phyloP scores from a whole-genome alignment of 1,284 basidiomycete genomes.

The Crucibulum cyathiforme region DNA sequence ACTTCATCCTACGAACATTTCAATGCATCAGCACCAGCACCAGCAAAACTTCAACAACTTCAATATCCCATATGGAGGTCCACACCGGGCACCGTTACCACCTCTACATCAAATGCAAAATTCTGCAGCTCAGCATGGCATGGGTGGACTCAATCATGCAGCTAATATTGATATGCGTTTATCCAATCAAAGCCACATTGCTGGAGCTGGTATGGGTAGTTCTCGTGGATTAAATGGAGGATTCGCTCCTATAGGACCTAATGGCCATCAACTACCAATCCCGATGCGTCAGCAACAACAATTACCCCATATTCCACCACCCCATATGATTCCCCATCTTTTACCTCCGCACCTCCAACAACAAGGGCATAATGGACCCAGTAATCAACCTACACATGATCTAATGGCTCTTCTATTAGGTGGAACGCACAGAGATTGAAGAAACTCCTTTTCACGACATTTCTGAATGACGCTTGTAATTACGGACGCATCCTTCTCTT shows the following conservation, averaged over 20 bases:
- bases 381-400: slow-evolving; percentile 68
- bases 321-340: slow-evolving; percentile 62
- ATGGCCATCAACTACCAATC: slow-evolving; percentile 42
- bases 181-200: slow-evolving; percentile 52
- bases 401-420: slow-evolving; percentile 83
- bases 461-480: slow-evolving; percentile 14
- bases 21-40: slow-evolving; percentile 48
- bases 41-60: slow-evolving; percentile 59
- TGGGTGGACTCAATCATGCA: slow-evolving; percentile 55
- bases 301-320: slow-evolving; percentile 51
- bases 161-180: slow-evolving; percentile 60
- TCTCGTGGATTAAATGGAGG: slow-evolving; percentile 49
- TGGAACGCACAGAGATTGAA: slow-evolving; percentile 66
- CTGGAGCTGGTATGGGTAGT: slow-evolving; percentile 49
- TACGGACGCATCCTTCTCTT: not conserved
- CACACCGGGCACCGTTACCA: slow-evolving; percentile 57
- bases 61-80: slow-evolving; percentile 51
- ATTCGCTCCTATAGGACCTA: slow-evolving; percentile 58
- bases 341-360: slow-evolving; percentile 68
- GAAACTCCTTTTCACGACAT: slow-evolving; percentile 13
- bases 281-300: slow-evolving; percentile 51
- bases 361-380: slow-evolving; percentile 53
- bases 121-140: slow-evolving; percentile 47
- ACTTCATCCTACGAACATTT: slow-evolving; percentile 52
- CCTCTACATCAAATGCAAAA: slow-evolving; percentile 57